These are phyloP conservation scores for Dalbergia oliveri DNA, from an alignment of 306 rosid species.

Conservation along the genomic window DNA sequence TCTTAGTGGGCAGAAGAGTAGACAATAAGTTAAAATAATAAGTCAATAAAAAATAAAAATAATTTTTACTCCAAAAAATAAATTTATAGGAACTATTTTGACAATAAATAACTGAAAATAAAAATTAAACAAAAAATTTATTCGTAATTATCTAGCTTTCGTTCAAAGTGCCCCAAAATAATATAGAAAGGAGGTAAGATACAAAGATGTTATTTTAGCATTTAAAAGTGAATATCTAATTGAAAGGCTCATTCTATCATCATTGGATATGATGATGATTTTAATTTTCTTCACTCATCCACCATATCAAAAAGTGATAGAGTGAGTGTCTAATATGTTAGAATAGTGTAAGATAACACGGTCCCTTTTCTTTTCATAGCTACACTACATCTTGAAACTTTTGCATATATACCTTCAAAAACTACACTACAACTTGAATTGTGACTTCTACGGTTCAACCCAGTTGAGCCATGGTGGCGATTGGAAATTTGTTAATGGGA, in stretches of 20 bases:
- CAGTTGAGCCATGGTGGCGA: constrained; percentile 3
- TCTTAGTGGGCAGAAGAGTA: no score
- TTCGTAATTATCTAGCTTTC: background rate
- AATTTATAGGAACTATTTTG: background rate
- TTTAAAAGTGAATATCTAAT: no score
- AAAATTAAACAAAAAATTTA: background rate
- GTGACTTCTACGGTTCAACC: constrained; percentile 37
- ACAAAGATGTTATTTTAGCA: no score
- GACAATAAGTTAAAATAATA: no score
- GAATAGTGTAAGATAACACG: background rate
- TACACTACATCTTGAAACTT: constrained; percentile 38
- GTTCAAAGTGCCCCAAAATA: background rate
- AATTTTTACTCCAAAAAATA: background rate
- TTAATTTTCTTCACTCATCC: no score
- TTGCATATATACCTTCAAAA: constrained; percentile 21
- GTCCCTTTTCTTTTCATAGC: constrained; percentile 2
- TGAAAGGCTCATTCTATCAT: no score
- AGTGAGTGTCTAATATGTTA: no score
- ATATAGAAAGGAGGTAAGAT: background rate
- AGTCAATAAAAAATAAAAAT: background rate
- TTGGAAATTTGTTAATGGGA: background rate
- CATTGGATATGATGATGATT: no score
- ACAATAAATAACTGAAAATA: background rate
- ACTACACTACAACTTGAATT: constrained; percentile 46
- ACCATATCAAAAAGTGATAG: no score